Base-by-base conservation (phyloP, 2,329 filamentous ascomycete genomes). In the Hymenoscyphus albidus region DNA sequence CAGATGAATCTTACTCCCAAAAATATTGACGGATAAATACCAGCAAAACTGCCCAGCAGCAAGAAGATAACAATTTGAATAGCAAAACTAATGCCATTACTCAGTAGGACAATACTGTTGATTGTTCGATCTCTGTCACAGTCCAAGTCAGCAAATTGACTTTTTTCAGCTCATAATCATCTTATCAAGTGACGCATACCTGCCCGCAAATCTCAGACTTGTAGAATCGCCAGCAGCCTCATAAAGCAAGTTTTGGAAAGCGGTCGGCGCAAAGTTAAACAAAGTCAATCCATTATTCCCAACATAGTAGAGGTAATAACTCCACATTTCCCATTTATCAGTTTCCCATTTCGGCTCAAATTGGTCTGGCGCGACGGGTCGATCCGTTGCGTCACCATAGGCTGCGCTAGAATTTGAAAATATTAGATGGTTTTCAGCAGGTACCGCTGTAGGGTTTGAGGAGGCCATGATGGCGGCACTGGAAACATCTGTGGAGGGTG, bases 51-150 rank as follows among this genome's bases (percentile, higher is more conserved):
- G 48, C 80, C 80, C 31, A 82, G 75, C 0, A 79, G 65, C 7
- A 82, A 69, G 65, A 82, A 81, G 7, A 81, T 60, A 13, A 84
- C 80, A 35, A 86, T 82, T 72, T 90, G 88, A 42, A 88, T 82
- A 1, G 87, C 86, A 72, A 91, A 91, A 16, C 83, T 86, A 63
- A 90, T 85, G 62, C 88, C 88, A 70, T 90, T 90, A 73, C 81
- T 81, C 0, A 89, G 78, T 7, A 90, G 77, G 3, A 90, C 85
- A 62, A 90, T 86, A 64, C 83, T 86, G 73, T 88, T 87, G 70
- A 88, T 83, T n/a, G 84, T 84, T 62, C 85, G 81, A 31, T 80
- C 75, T 44, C 77, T 77, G 35, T 9, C 13, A 22, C 6, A 54
- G 0, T 10, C 14, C 13, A 56, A n/a, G 31, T 57, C 27, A 57